Evolutionary conservation across 2,329 filamentous ascomycete species (phyloP).

Genomic region (Ceratocystis eucalypticola): DNA sequence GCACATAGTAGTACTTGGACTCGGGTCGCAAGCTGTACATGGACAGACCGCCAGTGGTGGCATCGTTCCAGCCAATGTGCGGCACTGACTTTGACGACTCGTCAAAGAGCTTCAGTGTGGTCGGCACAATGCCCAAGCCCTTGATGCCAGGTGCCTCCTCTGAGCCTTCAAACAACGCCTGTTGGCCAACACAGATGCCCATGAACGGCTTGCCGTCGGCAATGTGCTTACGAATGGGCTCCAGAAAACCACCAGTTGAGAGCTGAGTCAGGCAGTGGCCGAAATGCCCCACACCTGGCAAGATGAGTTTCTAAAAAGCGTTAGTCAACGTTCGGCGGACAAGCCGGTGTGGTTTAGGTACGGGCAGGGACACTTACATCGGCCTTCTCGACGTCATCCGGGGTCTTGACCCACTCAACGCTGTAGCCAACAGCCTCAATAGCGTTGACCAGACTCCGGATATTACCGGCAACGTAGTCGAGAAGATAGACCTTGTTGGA

Average conservation of each 20-base stretch:
- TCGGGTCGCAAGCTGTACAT: constrained; percentile 67
- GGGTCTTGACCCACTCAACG: constrained; percentile 80
- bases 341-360: background rate
- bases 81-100: constrained; percentile 76
- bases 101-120: constrained; percentile 61
- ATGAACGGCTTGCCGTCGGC: constrained; percentile 90
- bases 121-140: constrained; percentile 64
- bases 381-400: constrained; percentile 70
- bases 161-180: constrained; percentile 79
- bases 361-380: constrained; percentile 44
- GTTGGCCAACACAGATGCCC: constrained; percentile 90
- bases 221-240: constrained; percentile 72
- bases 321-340: constrained; percentile 15
- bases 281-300: constrained; percentile 94
- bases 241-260: constrained; percentile 65
- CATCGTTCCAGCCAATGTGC: constrained; percentile 97
- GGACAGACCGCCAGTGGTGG: constrained; percentile 43
- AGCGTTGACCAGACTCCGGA: constrained; percentile 90
- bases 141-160: constrained; percentile 58
- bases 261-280: constrained; percentile 88
- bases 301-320: constrained; percentile 62
- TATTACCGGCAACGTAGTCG: constrained; percentile 91
- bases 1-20: constrained; percentile 98
- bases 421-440: constrained; percentile 91
- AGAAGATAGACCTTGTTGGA: constrained; percentile 59